Evolutionary conservation across 2,329 filamentous ascomycete genomes (phyloP).

Genomic region (Curvularia spicifera): DNA sequence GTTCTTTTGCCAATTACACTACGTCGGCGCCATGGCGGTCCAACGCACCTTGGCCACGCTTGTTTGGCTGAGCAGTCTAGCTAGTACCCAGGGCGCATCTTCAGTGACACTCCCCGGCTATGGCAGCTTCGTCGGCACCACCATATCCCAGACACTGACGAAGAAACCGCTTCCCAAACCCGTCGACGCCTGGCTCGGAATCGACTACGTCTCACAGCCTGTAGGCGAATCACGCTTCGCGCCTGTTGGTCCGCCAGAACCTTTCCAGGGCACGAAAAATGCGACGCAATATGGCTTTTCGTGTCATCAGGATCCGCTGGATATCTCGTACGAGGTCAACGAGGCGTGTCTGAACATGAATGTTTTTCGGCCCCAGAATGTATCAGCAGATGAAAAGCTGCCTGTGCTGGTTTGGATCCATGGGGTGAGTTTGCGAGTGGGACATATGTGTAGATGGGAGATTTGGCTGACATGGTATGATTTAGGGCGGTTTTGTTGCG

Average conservation of each 20-base stretch:
- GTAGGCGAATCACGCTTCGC: conserved; percentile 50
- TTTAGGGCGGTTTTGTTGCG: conserved; percentile 27
- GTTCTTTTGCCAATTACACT: neutral
- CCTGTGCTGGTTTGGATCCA: conserved; percentile 43
- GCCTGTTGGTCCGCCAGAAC: conserved; percentile 45
- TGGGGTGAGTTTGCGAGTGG: conserved; percentile 23
- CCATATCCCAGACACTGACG: conserved; percentile 46
- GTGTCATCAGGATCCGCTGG: conserved; percentile 54
- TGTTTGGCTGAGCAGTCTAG: conserved; percentile 3
- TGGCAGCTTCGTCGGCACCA: conserved; percentile 49
- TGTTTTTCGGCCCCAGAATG: conserved; percentile 31
- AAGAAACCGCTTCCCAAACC: conserved; percentile 42
- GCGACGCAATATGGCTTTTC: conserved; percentile 50
- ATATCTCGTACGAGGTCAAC: conserved; percentile 21
- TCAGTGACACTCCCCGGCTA: conserved; percentile 45
- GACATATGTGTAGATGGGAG: neutral
- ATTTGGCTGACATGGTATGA: neutral
- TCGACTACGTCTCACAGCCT: conserved; percentile 53
- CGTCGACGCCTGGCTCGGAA: conserved; percentile 57
- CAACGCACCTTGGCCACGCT: conserved; percentile 10
- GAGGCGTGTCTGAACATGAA: conserved; percentile 41
- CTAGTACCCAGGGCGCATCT: neutral
- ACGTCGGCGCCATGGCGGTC: conserved; percentile 9
- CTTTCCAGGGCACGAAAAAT: conserved; percentile 49
- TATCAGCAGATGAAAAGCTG: conserved; percentile 24